phyloP scores from a whole-genome alignment of 805 yeast species.

The Schwanniomyces occidentalis region DNA sequence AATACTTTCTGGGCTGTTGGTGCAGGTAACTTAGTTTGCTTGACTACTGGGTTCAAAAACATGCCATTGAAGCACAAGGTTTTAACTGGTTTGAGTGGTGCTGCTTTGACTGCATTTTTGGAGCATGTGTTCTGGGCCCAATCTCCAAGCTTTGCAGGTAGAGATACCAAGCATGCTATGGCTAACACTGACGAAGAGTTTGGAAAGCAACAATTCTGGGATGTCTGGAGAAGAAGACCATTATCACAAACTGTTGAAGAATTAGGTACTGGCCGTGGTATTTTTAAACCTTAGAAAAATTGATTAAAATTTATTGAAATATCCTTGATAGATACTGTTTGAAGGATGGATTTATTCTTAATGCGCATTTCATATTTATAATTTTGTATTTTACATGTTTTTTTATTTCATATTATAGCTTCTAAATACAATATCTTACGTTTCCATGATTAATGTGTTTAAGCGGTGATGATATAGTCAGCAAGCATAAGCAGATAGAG shows the following conservation, averaged over 20 bases:
- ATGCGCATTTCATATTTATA: constrained; percentile 3
- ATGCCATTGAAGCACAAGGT: constrained; percentile 44
- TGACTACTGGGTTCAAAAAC: constrained; percentile 44
- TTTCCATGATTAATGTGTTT: neutral
- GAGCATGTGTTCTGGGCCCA: constrained; percentile 45
- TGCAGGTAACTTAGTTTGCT: constrained; percentile 45
- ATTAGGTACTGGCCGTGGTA: constrained; percentile 69
- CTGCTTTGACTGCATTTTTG: constrained; percentile 34
- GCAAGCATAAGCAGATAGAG: too few species aligned
- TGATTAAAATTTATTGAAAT: neutral
- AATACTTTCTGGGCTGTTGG: constrained; percentile 67
- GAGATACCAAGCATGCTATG: constrained; percentile 36
- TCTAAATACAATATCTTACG: constrained; percentile 3
- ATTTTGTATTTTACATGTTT: constrained; percentile 1
- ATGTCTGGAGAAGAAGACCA: constrained; percentile 77
- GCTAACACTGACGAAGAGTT: constrained; percentile 40
- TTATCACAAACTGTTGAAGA: constrained; percentile 75
- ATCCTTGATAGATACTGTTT: neutral
- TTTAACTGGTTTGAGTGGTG: constrained; percentile 41
- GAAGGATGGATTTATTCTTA: neutral
- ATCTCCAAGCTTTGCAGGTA: constrained; percentile 38
- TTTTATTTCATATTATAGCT: neutral
- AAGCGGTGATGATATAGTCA: too few species aligned
- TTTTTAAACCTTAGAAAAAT: constrained; percentile 45
- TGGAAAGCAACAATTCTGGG: constrained; percentile 66